Percentiles rank a stretch among this genome's conserved stretches.
phyloP scores from a whole-genome alignment of 371 early-diverging fungal species.

The Coemansia sp. region DNA sequence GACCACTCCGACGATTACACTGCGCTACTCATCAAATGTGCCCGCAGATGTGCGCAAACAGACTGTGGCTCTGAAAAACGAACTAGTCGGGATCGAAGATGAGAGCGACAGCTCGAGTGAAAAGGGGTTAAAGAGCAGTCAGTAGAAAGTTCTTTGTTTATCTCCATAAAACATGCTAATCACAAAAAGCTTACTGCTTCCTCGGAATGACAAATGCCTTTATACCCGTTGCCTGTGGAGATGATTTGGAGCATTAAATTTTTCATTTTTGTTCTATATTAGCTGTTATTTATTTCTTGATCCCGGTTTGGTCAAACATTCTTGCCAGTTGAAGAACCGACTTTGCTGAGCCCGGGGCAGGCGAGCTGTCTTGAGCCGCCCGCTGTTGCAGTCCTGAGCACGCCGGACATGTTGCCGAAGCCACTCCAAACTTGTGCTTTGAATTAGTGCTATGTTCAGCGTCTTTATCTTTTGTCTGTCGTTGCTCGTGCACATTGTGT shows the following conservation, averaged over 20 bases:
- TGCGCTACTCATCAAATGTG: constrained; percentile 52
- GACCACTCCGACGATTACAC: constrained; percentile 49
- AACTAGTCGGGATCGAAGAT: constrained; percentile 50
- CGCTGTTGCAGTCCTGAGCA: constrained; percentile 2
- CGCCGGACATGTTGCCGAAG: constrained; percentile 11
- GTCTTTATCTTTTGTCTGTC: not conserved
- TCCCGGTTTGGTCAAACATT: constrained; percentile 29
- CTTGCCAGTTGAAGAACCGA: constrained; percentile 38
- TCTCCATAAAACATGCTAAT: not conserved
- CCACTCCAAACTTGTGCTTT: not conserved
- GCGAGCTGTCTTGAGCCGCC: not conserved
- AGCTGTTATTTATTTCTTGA: not conserved
- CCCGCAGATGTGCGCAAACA: constrained; percentile 43
- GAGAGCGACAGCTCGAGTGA: constrained; percentile 15
- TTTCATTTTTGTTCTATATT: not conserved
- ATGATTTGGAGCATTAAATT: not conserved
- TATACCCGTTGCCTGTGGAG: not conserved
- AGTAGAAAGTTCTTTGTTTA: not conserved
- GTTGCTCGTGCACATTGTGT: not conserved
- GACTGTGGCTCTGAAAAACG: constrained; percentile 48
- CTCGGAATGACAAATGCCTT: not conserved
- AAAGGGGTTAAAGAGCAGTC: not conserved
- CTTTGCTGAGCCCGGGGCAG: constrained; percentile 1
- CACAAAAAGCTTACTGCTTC: not conserved
- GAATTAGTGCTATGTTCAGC: not conserved